phyloP scores from a whole-genome alignment of 768 basidiomycete species.

The Ephemerocybe angulata region DNA sequence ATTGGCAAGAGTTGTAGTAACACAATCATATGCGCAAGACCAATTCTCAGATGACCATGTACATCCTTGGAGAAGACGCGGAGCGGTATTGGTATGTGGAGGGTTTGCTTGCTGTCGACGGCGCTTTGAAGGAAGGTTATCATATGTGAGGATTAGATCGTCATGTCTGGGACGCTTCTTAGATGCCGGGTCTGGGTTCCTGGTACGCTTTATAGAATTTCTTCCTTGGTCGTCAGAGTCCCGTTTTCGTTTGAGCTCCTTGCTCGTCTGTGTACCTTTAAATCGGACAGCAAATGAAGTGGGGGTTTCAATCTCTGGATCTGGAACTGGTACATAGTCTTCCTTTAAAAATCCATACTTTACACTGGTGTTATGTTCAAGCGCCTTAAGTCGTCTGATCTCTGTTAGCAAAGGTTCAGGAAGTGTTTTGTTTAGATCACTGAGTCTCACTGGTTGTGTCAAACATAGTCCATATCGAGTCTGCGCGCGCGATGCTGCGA shows the following conservation, averaged over 20 bases:
- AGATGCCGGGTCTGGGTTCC: no score
- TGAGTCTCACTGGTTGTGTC: not conserved
- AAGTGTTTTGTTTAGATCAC: not conserved
- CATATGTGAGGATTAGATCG: no score
- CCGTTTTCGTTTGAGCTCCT: not conserved
- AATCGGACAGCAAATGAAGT: not conserved
- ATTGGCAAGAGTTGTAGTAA: not conserved
- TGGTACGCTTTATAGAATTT: no score
- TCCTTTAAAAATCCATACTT: not conserved
- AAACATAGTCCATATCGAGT: slow-evolving; percentile 16
- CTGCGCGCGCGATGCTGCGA: slow-evolving; percentile 25
- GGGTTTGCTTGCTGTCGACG: not conserved
- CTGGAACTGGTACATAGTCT: not conserved
- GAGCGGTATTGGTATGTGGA: no score
- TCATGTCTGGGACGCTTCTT: no score
- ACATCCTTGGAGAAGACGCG: not conserved
- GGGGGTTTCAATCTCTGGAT: not conserved
- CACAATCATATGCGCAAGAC: not conserved
- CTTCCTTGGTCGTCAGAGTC: no score
- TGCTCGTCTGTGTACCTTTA: not conserved
- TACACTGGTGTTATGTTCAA: not conserved
- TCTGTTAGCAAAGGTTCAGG: not conserved
- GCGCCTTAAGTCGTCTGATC: not conserved
- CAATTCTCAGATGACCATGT: not conserved
- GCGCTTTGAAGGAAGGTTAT: not conserved